Evolutionary conservation across 306 rosid species (phyloP).

Genomic region (Cucumis melo): DNA sequence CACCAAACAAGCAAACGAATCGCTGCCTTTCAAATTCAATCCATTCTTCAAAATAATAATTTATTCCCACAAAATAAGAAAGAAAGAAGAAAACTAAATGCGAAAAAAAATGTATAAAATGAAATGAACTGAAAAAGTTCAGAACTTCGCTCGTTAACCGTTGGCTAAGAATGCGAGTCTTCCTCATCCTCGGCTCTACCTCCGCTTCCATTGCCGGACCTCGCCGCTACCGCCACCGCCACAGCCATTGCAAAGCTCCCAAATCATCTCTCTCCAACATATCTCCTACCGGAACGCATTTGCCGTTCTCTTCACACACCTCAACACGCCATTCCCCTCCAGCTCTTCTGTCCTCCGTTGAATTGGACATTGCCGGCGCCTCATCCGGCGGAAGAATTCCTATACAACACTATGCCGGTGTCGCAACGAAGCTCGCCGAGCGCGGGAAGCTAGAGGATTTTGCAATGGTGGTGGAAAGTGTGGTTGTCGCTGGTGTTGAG

Average conservation of each 20-base stretch:
- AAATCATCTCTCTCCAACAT: slow-evolving; percentile 24
- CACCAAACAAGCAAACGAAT: background rate
- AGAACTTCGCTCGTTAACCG: slow-evolving; percentile 16
- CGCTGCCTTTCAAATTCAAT: slow-evolving; percentile 4
- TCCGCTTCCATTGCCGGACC: slow-evolving; percentile 35
- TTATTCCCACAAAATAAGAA: background rate
- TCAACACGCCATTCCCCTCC: slow-evolving; percentile 24
- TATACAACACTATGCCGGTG: slow-evolving; percentile 23
- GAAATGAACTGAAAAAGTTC: slow-evolving; percentile 8
- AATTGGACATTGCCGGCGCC: slow-evolving; percentile 11
- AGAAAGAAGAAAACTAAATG: no score
- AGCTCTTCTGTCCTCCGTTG: slow-evolving; percentile 17
- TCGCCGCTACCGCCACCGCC: slow-evolving; percentile 13
- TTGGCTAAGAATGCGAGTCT: slow-evolving; percentile 48
- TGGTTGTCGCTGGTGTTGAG: slow-evolving; percentile 27
- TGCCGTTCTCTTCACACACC: slow-evolving; percentile 7
- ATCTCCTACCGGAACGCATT: slow-evolving; percentile 12
- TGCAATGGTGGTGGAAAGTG: slow-evolving; percentile 29
- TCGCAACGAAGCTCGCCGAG: slow-evolving; percentile 46
- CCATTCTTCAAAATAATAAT: slow-evolving; percentile 8
- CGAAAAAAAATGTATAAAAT: background rate
- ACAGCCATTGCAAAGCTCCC: slow-evolving; percentile 23
- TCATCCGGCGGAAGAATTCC: slow-evolving; percentile 17
- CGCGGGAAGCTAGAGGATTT: slow-evolving; percentile 34
- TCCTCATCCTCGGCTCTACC: slow-evolving; percentile 46